These are phyloP conservation scores for Endocalyx cinctus DNA, from an alignment of 2,329 filamentous ascomycete species.

Conservation along the genomic window DNA sequence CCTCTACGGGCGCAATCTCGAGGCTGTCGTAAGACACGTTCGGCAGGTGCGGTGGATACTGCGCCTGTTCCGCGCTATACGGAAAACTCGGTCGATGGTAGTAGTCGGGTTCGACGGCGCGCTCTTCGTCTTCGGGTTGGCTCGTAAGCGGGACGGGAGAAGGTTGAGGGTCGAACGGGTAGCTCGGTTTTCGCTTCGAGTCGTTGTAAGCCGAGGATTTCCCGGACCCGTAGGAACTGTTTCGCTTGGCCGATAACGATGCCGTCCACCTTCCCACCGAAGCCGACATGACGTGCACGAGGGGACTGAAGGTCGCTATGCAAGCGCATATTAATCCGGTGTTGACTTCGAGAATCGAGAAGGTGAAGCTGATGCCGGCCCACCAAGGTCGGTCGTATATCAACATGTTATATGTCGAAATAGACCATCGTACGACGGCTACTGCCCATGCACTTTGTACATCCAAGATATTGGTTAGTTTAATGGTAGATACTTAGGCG, in stretches of 20 bases:
- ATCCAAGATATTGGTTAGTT: conserved; percentile 8
- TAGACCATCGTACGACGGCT: conserved; percentile 22
- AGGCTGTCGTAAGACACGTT: conserved; percentile 8
- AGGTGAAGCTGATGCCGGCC: conserved; percentile 25
- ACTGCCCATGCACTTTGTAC: conserved; percentile 22
- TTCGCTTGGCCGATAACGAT: too few relatives aligned
- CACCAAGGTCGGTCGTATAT: conserved; percentile 26
- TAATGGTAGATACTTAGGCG: not conserved
- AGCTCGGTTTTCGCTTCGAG: conserved; percentile 9
- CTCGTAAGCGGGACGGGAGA: too few relatives aligned
- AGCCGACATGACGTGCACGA: too few relatives aligned
- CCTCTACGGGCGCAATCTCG: conserved; percentile 3
- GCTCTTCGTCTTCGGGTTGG: too few relatives aligned
- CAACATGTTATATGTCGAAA: conserved; percentile 24
- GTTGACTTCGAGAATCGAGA: conserved; percentile 26
- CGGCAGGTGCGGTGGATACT: conserved; percentile 7
- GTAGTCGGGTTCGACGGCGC: too few relatives aligned
- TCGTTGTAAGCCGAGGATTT: conserved; percentile 9
- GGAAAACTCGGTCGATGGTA: too few relatives aligned
- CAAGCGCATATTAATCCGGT: conserved; percentile 26
- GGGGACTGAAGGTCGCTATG: conserved; percentile 21
- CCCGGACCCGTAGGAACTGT: too few relatives aligned
- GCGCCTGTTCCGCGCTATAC: conserved; percentile 13
- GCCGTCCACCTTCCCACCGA: too few relatives aligned
- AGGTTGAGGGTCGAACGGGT: too few relatives aligned